Conservation (phyloP, 768 basidiomycete species). For the Rhodotorula babjevae region DNA sequence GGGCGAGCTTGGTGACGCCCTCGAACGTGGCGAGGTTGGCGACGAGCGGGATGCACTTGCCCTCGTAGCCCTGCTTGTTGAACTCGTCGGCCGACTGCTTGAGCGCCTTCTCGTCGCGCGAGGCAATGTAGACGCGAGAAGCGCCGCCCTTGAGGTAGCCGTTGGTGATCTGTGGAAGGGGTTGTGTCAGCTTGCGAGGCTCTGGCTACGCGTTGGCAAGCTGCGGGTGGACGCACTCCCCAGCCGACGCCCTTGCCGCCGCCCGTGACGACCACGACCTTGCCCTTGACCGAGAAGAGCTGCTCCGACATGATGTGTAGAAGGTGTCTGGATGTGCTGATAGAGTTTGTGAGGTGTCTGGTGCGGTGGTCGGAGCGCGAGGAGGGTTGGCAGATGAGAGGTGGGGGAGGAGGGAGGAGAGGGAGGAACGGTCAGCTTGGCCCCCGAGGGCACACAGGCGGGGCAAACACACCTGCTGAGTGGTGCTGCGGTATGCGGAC, state of each 20-base stretch:
- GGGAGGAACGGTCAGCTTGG: neutral
- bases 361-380: too few species aligned
- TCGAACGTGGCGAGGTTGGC: constrained; percentile 57
- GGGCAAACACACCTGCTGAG: too few species aligned
- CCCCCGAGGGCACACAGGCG: too few species aligned
- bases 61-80: constrained; percentile 55
- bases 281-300: constrained; percentile 42
- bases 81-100: constrained; percentile 56
- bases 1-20: constrained; percentile 56
- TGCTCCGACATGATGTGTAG: constrained; percentile 15
- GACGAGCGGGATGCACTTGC: constrained; percentile 54
- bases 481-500: too few species aligned
- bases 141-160: constrained; percentile 63
- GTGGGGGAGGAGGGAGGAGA: neutral
- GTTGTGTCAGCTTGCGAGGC: too few species aligned
- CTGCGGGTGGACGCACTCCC: constrained; percentile 40
- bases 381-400: neutral
- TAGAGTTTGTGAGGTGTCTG: neutral
- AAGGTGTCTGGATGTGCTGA: neutral
- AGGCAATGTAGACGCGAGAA: constrained; percentile 59
- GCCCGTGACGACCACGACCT: constrained; percentile 60
- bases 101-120: constrained; percentile 57
- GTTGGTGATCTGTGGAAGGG: constrained; percentile 55
- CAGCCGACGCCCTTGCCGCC: constrained; percentile 65
- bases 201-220: neutral